Conservation (phyloP, 257 asterid species). For the Nicotiana paniculata region DNA sequence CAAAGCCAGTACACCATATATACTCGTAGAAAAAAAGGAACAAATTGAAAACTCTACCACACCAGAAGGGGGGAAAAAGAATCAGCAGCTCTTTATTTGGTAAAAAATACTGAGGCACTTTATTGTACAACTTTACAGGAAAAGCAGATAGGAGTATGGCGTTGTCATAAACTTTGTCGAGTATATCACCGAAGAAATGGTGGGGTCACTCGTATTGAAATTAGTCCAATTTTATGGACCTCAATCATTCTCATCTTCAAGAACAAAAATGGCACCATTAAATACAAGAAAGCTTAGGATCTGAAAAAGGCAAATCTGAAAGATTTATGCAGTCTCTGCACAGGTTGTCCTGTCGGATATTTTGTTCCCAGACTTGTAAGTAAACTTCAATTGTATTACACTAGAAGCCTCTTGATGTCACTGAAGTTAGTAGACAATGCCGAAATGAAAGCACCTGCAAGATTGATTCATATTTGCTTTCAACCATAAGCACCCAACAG, state of each 20-base stretch:
- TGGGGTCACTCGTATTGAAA: neutral
- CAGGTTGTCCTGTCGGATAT: neutral
- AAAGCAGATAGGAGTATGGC: neutral
- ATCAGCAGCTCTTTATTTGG: neutral
- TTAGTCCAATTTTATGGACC: constrained; percentile 4
- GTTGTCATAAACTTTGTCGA: neutral
- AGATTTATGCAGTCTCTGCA: constrained; percentile 1
- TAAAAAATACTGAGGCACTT: neutral
- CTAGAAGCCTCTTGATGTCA: constrained; percentile 68
- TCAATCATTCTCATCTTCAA: constrained; percentile 1
- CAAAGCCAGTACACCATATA: neutral
- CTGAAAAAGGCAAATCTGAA: constrained; percentile 1
- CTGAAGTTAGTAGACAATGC: constrained; percentile 67
- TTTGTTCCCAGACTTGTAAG: neutral
- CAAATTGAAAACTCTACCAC: neutral
- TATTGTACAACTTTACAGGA: constrained; percentile 5
- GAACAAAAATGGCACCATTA: constrained; percentile 4
- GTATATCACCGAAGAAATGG: neutral
- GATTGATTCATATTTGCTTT: constrained; percentile 1
- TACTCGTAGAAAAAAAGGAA: neutral
- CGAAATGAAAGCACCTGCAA: constrained; percentile 61
- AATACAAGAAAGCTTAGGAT: neutral
- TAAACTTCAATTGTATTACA: constrained; percentile 29
- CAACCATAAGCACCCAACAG: neutral
- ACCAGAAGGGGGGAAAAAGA: constrained; percentile 4